Percentiles rank a stretch among this genome's conserved stretches.
Evolutionary conservation across 2,329 filamentous ascomycete genomes (phyloP).

Genomic region (Penicillium freii): DNA sequence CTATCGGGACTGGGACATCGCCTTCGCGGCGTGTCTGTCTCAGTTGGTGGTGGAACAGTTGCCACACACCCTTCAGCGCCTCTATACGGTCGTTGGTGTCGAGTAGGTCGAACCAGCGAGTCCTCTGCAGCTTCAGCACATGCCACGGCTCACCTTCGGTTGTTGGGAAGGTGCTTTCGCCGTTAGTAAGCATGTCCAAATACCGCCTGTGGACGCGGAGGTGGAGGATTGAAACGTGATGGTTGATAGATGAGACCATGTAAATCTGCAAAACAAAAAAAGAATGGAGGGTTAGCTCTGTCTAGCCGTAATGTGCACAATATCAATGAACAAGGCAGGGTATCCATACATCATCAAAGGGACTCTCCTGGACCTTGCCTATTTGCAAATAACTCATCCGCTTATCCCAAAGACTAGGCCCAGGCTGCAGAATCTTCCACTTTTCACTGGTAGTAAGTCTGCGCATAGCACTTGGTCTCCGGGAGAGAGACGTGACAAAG

Average conservation of each 20-base stretch:
- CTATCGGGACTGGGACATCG: neutral
- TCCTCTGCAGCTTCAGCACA: constrained; percentile 53
- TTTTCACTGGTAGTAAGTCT: constrained; percentile 49
- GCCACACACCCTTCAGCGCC: constrained; percentile 58
- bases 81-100: constrained; percentile 54
- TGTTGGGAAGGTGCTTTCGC: constrained; percentile 31
- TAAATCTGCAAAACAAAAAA: constrained; percentile 49
- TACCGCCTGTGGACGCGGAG: constrained; percentile 58
- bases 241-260: constrained; percentile 61
- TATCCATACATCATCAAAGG: constrained; percentile 55
- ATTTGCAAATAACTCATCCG: constrained; percentile 57
- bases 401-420: constrained; percentile 55
- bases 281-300: neutral
- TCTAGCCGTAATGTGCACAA: neutral
- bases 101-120: constrained; percentile 60
- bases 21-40: constrained; percentile 26
- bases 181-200: constrained; percentile 53
- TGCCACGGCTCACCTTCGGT: constrained; percentile 47
- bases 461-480: constrained; percentile 37
- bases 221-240: constrained; percentile 60
- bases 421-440: constrained; percentile 54
- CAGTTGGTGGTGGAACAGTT: constrained; percentile 55
- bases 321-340: neutral
- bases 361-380: constrained; percentile 49
- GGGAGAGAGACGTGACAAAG: constrained; percentile 28